Evolutionary conservation across 75 land plant species (phyloP), one percentile per base, ranked within the genome.

Genomic region (Ceratopteris richardii): DNA sequence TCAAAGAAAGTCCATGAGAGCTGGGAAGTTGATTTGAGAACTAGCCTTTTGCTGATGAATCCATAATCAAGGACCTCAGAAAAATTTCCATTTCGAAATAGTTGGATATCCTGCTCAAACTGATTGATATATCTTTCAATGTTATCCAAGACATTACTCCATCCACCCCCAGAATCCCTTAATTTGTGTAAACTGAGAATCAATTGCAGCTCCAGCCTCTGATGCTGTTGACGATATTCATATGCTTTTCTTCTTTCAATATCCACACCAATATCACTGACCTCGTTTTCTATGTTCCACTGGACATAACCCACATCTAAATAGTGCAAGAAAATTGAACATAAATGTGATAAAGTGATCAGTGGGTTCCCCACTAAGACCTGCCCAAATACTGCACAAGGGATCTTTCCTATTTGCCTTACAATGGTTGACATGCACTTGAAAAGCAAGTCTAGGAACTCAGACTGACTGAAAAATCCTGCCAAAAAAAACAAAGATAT

Each of bases 1-100:
- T 86, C 83, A 75, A 86, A 81, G 77, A 86, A 84, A 29, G 73
- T 66, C 77, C 80, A 77, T 40, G 92, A 65, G 69, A 89, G 61
- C 56, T 94, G 91, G 46, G 85, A 69, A 37, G 80, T 76, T 37
- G 90, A 68, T 42, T 83, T 84, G 25, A 83, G 73, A 57, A 83
- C 42, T 39, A 83, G 52, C 31, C 29, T 52, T 42, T 58, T 65
- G 7, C 27, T 71, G 1, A 64, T 43, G 39, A 27, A 29, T 18
- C 61, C 42, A 28, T 22, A 23, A 31, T 22, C 33, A 19, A 29
- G 20, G 19, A 26, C 42, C 27, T 39, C 1, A 51, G 65, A 67
- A n/a, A 62, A 51, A 48, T 58, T 79, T 52, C 46, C 64, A 19
- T 62, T 29, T 11, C 60, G 61, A 36, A 63, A 30, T 31, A 44